Conservation (phyloP, 345 rosid species). For the Firmiana major region DNA sequence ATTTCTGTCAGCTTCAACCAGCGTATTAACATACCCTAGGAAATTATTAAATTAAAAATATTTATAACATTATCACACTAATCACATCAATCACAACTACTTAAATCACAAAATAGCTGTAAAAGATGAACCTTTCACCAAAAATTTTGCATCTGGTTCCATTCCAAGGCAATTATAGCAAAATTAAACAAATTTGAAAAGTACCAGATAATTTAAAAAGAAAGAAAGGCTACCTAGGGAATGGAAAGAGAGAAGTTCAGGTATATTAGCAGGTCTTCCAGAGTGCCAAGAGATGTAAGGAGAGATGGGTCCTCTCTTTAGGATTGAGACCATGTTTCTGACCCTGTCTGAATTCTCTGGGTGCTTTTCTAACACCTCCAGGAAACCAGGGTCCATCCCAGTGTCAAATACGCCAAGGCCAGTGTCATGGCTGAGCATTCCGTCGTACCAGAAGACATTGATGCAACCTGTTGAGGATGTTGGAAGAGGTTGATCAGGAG, state of each 20-base stretch:
- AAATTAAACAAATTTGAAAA: no score
- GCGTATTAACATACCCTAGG: conserved; percentile 55
- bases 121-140: not conserved
- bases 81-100: not conserved
- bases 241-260: conserved; percentile 73
- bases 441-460: conserved; percentile 80
- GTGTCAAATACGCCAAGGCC: conserved; percentile 70
- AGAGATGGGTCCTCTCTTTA: conserved; percentile 71
- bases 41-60: not conserved
- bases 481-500: not conserved
- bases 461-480: conserved; percentile 23
- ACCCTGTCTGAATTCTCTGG: conserved; percentile 79
- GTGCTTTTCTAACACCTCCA: conserved; percentile 71
- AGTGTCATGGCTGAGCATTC: conserved; percentile 68
- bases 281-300: conserved; percentile 62
- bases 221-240: conserved; percentile 37
- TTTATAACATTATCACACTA: not conserved
- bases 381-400: conserved; percentile 64
- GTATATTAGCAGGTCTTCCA: conserved; percentile 48
- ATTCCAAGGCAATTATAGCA: not conserved
- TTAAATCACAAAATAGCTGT: not conserved
- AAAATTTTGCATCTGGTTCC: not conserved
- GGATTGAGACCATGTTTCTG: conserved; percentile 82
- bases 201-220: not conserved
- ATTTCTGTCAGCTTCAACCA: conserved; percentile 52